Base-by-base conservation (phyloP, 495 filamentous ascomycete species). In the Daldinia caldariorum region DNA sequence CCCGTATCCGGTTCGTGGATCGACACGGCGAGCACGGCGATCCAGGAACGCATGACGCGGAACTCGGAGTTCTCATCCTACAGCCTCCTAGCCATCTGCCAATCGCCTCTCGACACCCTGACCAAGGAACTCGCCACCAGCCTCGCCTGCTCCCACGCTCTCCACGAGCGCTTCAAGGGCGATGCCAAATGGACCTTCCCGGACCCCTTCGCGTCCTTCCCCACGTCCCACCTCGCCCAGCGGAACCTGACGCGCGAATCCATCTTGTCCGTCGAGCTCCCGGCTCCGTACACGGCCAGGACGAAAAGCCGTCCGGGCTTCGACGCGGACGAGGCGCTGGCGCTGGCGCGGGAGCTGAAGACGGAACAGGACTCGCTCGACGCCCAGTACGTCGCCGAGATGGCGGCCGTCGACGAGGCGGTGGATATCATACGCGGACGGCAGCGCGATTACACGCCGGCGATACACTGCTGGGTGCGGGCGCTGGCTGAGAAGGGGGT, bases 31-130 rank as follows among this genome's bases (percentile, higher is more conserved):
- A 67, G 70, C 35, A 72, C 75, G 12, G 75, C 79, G 6, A 82
- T 87, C 31, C 62, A 80, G 20, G 61, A 73, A 1, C 77, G 79
- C 22, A 85, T 86, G 76, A 26, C 59, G 41, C 74, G 79, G 20
- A 79, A 80, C 61, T 74, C 70, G 6, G 78, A 79, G 1, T 70
- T 73, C 8, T 61, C 80, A 0, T 76, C 77, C 0, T 86, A 82
- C 71, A 85, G 75, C 67, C 79, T 87, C 31, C 73, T 85, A 3
- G 80, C 83, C 1, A 63, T 86, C 7, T 83, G 83, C 74, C 71
- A 79, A 9, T 81, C 82, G 13, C 78, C 80, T 0, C 64, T 81
- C 8, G 37, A 63, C 7, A 57, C 63, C 0, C 29, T 81, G 13
- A 73, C 76, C 0, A 37, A 45, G 12, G 60, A 78, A 3, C 70